phyloP scores from a whole-genome alignment of 768 basidiomycete species.

The Lactarius sanguifluus region DNA sequence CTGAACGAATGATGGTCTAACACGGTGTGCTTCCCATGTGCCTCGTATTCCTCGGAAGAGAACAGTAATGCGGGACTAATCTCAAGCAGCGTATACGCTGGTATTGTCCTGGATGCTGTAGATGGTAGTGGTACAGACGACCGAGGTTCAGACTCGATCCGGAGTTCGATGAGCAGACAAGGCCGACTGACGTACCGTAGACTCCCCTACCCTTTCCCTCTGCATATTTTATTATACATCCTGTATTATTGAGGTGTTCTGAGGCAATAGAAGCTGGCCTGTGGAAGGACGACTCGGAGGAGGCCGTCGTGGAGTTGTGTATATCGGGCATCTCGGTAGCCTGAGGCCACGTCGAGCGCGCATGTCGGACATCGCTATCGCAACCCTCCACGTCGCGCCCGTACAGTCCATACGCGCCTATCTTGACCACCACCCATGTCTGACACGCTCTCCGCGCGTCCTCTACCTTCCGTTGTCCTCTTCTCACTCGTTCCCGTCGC shows the following conservation, averaged over 20 bases:
- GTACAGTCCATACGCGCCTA: not conserved
- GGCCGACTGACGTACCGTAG: conserved; percentile 47
- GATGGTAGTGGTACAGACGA: not conserved
- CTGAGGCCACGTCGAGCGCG: conserved; percentile 11
- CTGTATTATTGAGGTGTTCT: conserved; percentile 33
- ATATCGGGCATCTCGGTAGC: conserved; percentile 21
- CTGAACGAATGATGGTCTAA: conserved; percentile 76
- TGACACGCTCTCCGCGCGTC: conserved; percentile 19
- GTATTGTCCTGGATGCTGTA: conserved; percentile 53
- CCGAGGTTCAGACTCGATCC: conserved; percentile 2
- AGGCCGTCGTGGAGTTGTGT: conserved; percentile 15
- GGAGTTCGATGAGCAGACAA: not conserved
- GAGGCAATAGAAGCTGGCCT: conserved; percentile 8
- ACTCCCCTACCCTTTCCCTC: conserved; percentile 60
- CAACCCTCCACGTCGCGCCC: not conserved
- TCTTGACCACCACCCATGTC: conserved; percentile 23
- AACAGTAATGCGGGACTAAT: conserved; percentile 85
- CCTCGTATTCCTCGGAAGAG: conserved; percentile 63
- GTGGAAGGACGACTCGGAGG: conserved; percentile 9
- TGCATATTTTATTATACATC: conserved; percentile 47
- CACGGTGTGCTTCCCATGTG: conserved; percentile 59
- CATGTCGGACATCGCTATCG: not conserved
- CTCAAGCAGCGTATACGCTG: conserved; percentile 69
- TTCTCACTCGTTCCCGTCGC: conserved; percentile 65
- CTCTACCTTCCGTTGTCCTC: conserved; percentile 42